Percentiles rank a stretch among this genome's conserved stretches.
phyloP scores from a whole-genome alignment of 441 rosid genomes.

The Monsonia emarginata region DNA sequence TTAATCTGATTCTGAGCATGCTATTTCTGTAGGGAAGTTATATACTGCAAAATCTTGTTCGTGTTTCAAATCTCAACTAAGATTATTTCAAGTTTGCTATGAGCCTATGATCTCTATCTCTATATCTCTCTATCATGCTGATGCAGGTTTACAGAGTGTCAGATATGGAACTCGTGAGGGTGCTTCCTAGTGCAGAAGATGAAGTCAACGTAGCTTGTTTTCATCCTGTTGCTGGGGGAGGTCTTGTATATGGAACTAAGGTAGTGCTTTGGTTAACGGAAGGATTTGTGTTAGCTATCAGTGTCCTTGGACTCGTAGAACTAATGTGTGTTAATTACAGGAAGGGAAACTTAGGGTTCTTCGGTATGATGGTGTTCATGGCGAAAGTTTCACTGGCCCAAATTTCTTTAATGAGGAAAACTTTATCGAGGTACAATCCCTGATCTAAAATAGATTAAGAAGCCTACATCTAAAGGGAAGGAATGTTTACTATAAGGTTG shows the following conservation, averaged over 20 bases:
- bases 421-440: slow-evolving; percentile 53
- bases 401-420: slow-evolving; percentile 43
- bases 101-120: neutral
- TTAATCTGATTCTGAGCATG: neutral
- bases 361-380: slow-evolving; percentile 48
- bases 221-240: slow-evolving; percentile 84
- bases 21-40: neutral
- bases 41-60: neutral
- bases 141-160: slow-evolving; percentile 80
- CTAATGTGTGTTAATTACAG: slow-evolving; percentile 34
- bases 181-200: slow-evolving; percentile 84
- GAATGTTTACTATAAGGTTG: too few relatives aligned
- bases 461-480: too few relatives aligned
- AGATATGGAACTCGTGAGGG: slow-evolving; percentile 91
- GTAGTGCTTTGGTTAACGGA: slow-evolving; percentile 22
- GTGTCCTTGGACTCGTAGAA: slow-evolving; percentile 10
- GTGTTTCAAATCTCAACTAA: neutral
- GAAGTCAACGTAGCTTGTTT: slow-evolving; percentile 89
- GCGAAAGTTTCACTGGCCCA: slow-evolving; percentile 33
- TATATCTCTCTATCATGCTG: slow-evolving; percentile 9
- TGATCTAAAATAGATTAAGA: neutral
- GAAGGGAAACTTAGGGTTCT: slow-evolving; percentile 84
- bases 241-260: slow-evolving; percentile 92
- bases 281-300: neutral
- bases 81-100: neutral